Percentiles rank a stretch among this genome's conserved stretches.
Conservation (phyloP, 1,284 basidiomycete genomes). For the Ceratobasidium sp. region DNA sequence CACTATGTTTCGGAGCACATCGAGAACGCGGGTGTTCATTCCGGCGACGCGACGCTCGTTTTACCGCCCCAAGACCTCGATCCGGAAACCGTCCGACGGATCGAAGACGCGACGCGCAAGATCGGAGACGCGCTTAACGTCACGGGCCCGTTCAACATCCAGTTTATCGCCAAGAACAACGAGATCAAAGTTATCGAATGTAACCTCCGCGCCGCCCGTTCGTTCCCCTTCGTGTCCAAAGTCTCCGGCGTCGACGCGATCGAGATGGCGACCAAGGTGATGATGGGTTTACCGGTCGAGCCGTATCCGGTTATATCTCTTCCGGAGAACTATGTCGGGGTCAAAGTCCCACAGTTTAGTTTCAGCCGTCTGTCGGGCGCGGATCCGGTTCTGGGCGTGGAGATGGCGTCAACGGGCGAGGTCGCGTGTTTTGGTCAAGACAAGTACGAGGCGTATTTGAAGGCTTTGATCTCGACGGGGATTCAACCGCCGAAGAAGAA, state of each 20-base stretch:
- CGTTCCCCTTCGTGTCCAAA: conserved; percentile 99
- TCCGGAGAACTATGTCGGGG: conserved; percentile 93
- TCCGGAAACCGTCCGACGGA: conserved; percentile 94
- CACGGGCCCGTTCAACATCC: conserved; percentile 99
- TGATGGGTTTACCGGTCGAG: conserved; percentile 91
- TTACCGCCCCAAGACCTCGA: conserved; percentile 98
- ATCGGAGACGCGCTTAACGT: conserved; percentile 98
- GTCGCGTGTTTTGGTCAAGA: conserved; percentile 98
- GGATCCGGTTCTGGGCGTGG: conserved; percentile 98
- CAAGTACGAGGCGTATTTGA: conserved; percentile 98
- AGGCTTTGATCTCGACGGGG: conserved; percentile 95
- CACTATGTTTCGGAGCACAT: conserved; percentile 99
- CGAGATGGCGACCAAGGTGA: conserved; percentile 98
- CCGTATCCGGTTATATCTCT: conserved; percentile 90
- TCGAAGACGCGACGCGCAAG: conserved; percentile 96
- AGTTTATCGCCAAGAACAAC: conserved; percentile 99
- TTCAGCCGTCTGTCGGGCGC: conserved; percentile 96
- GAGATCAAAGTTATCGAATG: conserved; percentile 99
- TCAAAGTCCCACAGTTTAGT: conserved; percentile 99
- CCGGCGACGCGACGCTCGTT: conserved; percentile 97
- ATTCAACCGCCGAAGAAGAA: conserved; percentile 96
- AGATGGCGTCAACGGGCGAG: conserved; percentile 99
- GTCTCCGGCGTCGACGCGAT: conserved; percentile 98
- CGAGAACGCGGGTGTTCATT: conserved; percentile 98
- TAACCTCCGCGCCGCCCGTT: conserved; percentile 96